These are phyloP conservation scores for Chrysanthemum makinoi DNA, from an alignment of 129 eudicot genomes.

Conservation along the genomic window DNA sequence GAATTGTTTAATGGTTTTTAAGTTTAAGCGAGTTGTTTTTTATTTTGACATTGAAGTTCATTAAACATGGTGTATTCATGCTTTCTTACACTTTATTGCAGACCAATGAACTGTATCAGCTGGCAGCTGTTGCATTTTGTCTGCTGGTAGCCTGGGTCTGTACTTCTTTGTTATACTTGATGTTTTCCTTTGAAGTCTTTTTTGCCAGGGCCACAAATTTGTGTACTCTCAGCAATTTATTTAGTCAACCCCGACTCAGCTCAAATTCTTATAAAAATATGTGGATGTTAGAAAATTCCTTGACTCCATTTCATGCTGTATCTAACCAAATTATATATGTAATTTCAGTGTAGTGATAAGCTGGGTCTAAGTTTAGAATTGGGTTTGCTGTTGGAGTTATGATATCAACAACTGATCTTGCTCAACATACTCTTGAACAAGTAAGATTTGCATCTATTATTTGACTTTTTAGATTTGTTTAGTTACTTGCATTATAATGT, in stretches of 20 bases:
- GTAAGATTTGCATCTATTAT: slow-evolving; percentile 41
- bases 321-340: slow-evolving; percentile 16
- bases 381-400: slow-evolving; percentile 99
- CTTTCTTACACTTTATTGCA: slow-evolving; percentile 39
- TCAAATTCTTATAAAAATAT: no score
- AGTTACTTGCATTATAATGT: not conserved
- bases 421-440: slow-evolving; percentile 98
- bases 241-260: no score
- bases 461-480: slow-evolving; percentile 10
- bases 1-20: not conserved
- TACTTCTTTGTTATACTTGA: slow-evolving; percentile 22
- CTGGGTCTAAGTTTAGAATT: slow-evolving; percentile 93
- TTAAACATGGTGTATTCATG: not conserved
- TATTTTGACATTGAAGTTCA: not conserved
- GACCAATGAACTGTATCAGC: slow-evolving; percentile 97
- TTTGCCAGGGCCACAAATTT: no score
- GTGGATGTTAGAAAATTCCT: not conserved
- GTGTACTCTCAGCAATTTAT: no score
- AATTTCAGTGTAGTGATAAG: slow-evolving; percentile 92
- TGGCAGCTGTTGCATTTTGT: slow-evolving; percentile 98
- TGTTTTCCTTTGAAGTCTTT: not conserved
- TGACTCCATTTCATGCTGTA: slow-evolving; percentile 4
- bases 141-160: slow-evolving; percentile 98
- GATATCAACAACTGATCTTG: slow-evolving; percentile 99
- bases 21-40: not conserved